Evolutionary conservation across 257 asterid species (phyloP).

Genomic region (Primulina tabacum): DNA sequence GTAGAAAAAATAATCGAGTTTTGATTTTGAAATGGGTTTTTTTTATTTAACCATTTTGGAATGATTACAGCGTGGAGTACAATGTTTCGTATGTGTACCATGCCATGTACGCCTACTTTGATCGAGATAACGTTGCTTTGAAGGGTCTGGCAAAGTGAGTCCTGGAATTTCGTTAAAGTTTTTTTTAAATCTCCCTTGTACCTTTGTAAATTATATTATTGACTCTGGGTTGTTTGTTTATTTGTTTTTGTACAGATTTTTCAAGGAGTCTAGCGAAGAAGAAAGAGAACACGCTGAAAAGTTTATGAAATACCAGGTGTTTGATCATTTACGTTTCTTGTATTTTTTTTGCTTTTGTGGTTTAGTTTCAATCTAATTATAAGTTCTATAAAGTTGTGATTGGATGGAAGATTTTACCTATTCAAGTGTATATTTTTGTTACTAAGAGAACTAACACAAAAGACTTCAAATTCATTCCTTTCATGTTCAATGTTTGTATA

Average conservation of each 20-base stretch:
- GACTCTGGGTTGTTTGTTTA: neutral
- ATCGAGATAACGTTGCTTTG: conserved; percentile 80
- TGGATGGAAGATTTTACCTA: too few species aligned
- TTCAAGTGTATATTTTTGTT: too few species aligned
- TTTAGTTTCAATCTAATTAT: neutral
- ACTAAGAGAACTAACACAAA: too few species aligned
- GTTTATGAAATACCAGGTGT: conserved; percentile 78
- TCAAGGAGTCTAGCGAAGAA: conserved; percentile 75
- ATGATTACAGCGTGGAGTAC: conserved; percentile 66
- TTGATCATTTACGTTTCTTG: conserved; percentile 8
- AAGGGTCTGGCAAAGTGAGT: conserved; percentile 79
- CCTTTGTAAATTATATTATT: neutral
- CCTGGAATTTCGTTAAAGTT: neutral
- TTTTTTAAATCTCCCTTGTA: neutral
- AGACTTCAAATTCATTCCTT: too few species aligned
- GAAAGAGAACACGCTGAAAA: conserved; percentile 82
- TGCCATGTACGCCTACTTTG: conserved; percentile 80
- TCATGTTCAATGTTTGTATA: too few species aligned
- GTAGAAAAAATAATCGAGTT: neutral
- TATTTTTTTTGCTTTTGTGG: neutral
- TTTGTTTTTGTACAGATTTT: conserved; percentile 39
- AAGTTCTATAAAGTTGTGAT: neutral
- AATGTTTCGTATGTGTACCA: conserved; percentile 80
- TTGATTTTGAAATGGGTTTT: neutral
- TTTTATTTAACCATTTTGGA: neutral